These are phyloP conservation scores for Boletus edulis DNA, from an alignment of 768 basidiomycete genomes.

Conservation along the genomic window DNA sequence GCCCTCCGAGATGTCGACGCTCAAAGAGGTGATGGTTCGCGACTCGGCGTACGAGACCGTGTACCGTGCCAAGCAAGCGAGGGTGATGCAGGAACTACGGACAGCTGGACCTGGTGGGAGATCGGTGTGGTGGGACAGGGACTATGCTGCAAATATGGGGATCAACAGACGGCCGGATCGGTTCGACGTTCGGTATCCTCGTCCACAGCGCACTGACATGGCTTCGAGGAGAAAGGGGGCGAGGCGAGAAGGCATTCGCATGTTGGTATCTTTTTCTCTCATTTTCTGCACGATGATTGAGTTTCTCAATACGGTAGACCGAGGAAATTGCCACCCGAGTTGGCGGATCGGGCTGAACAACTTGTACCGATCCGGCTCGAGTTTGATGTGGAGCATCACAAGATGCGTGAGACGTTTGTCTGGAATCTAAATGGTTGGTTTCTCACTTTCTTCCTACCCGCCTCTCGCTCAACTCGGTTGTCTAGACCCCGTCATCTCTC, in stretches of 20 bases:
- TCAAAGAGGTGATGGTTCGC: conserved; percentile 36
- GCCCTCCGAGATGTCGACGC: conserved; percentile 30
- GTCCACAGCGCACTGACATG: conserved; percentile 38
- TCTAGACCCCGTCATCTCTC: conserved; percentile 83
- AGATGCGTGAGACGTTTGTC: conserved; percentile 93
- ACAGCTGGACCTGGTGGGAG: conserved; percentile 41
- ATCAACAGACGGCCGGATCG: conserved; percentile 29
- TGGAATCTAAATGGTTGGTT: conserved; percentile 94
- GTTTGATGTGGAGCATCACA: conserved; percentile 91
- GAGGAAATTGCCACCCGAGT: conserved; percentile 51
- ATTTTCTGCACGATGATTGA: background rate
- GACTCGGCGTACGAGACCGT: conserved; percentile 48
- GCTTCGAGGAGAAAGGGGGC: conserved; percentile 48
- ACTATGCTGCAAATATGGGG: conserved; percentile 35
- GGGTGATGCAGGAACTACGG: conserved; percentile 50
- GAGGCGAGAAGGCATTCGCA: conserved; percentile 65
- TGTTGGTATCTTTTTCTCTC: conserved; percentile 53
- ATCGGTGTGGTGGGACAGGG: conserved; percentile 66
- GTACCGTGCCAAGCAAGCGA: conserved; percentile 48
- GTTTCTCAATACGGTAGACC: conserved; percentile 42
- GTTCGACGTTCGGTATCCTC: conserved; percentile 58
- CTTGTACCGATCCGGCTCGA: conserved; percentile 96
- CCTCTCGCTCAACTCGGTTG: background rate
- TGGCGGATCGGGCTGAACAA: conserved; percentile 66
- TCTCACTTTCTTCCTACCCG: background rate